Percentiles rank a stretch among this genome's conserved stretches.
These are phyloP conservation scores for Sphenostylis stenocarpa DNA, from an alignment of 306 rosid species.

Conservation along the genomic window DNA sequence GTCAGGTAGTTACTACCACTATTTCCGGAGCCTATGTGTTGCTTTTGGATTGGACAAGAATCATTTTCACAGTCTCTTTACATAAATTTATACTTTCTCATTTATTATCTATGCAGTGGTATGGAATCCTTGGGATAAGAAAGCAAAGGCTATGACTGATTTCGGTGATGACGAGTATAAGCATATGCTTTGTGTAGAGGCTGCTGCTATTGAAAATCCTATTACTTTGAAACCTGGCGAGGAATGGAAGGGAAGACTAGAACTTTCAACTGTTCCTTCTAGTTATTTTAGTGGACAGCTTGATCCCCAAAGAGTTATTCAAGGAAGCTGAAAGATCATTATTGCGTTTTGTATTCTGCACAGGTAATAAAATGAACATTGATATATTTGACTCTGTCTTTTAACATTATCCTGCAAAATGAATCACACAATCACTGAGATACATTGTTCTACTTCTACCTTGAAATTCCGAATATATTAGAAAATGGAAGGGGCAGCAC, in stretches of 20 bases:
- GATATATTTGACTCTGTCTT: not conserved
- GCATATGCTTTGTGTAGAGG: conserved; percentile 78
- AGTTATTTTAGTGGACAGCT: conserved; percentile 88
- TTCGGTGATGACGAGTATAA: conserved; percentile 87
- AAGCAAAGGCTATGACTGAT: conserved; percentile 76
- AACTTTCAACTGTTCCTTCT: conserved; percentile 77
- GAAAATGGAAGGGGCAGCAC: not conserved
- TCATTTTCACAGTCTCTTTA: not conserved
- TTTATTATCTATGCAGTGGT: conserved; percentile 53
- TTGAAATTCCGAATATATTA: not conserved
- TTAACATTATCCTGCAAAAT: not conserved
- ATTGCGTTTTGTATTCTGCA: conserved; percentile 49
- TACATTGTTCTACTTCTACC: not conserved
- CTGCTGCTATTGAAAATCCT: conserved; percentile 69
- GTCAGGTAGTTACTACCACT: too few relatives aligned
- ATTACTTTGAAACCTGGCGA: conserved; percentile 82
- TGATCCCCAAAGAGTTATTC: conserved; percentile 69
- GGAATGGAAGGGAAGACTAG: conserved; percentile 85
- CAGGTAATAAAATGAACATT: conserved; percentile 45
- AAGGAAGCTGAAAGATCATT: conserved; percentile 49
- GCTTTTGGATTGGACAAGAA: conserved; percentile 8
- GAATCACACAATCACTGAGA: not conserved
- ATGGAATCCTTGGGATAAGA: conserved; percentile 96
- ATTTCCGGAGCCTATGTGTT: not conserved
- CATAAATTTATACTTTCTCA: not conserved